These are phyloP conservation scores for Chloroidium sp. DNA, from an alignment of 163 green algal genomes.

Conservation along the genomic window DNA sequence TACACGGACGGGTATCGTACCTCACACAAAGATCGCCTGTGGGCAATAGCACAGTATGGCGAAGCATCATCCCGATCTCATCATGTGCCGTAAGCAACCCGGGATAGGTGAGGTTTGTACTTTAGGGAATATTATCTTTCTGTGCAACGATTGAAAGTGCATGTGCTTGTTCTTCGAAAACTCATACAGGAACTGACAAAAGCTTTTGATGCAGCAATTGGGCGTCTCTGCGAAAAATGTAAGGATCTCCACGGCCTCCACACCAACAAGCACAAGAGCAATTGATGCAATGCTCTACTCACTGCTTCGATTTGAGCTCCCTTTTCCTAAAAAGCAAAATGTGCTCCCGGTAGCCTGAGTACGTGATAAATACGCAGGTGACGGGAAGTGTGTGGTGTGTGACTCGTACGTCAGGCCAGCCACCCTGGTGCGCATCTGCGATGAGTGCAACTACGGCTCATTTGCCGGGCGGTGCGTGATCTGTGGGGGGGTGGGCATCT, in stretches of 20 bases:
- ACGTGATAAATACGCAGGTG: constrained; percentile 32
- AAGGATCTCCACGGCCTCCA: constrained; percentile 1
- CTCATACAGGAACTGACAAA: too few relatives aligned
- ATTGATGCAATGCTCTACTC: background rate
- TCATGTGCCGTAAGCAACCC: constrained; percentile 98
- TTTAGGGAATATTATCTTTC: too few relatives aligned
- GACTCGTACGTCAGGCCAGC: constrained; percentile 93
- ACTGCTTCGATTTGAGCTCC: too few relatives aligned
- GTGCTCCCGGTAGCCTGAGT: background rate
- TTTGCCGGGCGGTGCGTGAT: constrained; percentile 95
- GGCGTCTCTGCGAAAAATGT: constrained; percentile 94
- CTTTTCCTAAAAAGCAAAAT: background rate
- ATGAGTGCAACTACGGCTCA: constrained; percentile 98
- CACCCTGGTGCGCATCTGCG: constrained; percentile 92
- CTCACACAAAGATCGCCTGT: too few relatives aligned
- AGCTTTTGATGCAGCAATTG: constrained; percentile 67
- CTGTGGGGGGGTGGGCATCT: constrained; percentile 88
- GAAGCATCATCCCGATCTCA: constrained; percentile 91
- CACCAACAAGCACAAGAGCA: background rate
- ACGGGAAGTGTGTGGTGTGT: constrained; percentile 96
- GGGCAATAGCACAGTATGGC: constrained; percentile 14
- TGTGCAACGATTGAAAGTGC: too few relatives aligned
- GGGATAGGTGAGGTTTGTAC: constrained; percentile 70
- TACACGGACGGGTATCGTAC: too few relatives aligned
- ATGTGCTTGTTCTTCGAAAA: too few relatives aligned